phyloP scores from a whole-genome alignment of 2,329 filamentous ascomycete genomes.

The Aspergillus sp. region DNA sequence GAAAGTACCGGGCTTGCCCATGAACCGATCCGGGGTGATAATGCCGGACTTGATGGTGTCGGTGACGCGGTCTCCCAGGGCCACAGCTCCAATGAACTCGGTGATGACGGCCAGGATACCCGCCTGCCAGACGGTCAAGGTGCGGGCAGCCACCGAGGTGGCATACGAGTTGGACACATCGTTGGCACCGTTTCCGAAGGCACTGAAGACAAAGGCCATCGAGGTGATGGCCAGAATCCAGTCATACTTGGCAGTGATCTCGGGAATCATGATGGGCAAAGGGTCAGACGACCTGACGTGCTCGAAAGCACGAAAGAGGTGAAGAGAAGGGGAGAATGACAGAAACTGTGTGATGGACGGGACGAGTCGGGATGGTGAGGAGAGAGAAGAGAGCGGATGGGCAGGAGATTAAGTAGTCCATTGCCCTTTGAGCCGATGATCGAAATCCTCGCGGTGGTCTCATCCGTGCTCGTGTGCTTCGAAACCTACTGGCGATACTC shows the following conservation, averaged over 20 bases:
- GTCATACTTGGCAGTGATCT: slow-evolving; percentile 26
- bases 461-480: not conserved
- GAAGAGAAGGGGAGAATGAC: not conserved
- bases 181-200: slow-evolving; percentile 30
- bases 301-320: not conserved
- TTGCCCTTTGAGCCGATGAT: no score
- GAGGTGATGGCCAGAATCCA: slow-evolving; percentile 30
- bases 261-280: slow-evolving; percentile 19
- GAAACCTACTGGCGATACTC: not conserved
- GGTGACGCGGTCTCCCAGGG: slow-evolving; percentile 48
- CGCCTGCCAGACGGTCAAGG: slow-evolving; percentile 53
- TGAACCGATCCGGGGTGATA: slow-evolving; percentile 39
- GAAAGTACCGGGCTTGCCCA: slow-evolving; percentile 32
- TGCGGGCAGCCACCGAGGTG: slow-evolving; percentile 51
- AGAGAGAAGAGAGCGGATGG: not conserved
- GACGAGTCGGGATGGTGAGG: not conserved
- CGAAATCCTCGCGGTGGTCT: not conserved
- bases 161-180: slow-evolving; percentile 59
- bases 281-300: not conserved
- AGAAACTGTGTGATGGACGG: not conserved
- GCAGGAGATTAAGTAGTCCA: no score
- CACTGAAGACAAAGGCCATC: slow-evolving; percentile 28
- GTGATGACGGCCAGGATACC: slow-evolving; percentile 50
- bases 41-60: slow-evolving; percentile 46
- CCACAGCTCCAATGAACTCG: slow-evolving; percentile 55